phyloP scores from a whole-genome alignment of 345 rosid genomes.

The Gossypium rotundifolium region DNA sequence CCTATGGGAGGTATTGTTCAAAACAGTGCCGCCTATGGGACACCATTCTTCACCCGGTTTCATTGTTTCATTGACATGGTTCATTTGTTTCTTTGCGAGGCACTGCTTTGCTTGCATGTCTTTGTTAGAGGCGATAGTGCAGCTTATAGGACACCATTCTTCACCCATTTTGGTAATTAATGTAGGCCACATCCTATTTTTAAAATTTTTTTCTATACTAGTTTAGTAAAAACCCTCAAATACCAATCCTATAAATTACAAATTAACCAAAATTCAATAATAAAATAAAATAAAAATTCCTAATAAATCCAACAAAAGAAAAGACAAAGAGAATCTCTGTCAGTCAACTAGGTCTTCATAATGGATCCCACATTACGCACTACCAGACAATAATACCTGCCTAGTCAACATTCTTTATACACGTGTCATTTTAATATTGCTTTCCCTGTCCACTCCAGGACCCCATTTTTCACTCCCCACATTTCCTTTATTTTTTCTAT shows the following conservation, averaged over 20 bases:
- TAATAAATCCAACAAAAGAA: not conserved
- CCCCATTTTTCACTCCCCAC: constrained; percentile 6
- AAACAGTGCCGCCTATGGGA: no score
- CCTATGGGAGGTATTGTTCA: no score
- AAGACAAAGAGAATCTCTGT: constrained; percentile 23
- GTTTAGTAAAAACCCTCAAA: no score
- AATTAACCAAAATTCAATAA: not conserved
- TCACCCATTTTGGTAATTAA: no score
- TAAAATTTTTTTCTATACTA: no score
- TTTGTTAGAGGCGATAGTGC: no score
- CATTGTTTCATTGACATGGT: no score
- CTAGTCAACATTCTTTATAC: constrained; percentile 10
- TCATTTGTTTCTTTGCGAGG: no score
- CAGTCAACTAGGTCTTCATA: constrained; percentile 20
- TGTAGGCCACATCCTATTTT: no score
- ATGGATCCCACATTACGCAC: constrained; percentile 15
- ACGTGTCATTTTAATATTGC: constrained; percentile 19
- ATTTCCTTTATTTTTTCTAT: not conserved
- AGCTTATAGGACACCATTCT: no score
- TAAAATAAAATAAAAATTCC: not conserved
- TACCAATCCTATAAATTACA: not conserved
- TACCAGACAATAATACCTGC: constrained; percentile 16
- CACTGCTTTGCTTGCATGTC: no score
- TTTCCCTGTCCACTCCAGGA: constrained; percentile 17
- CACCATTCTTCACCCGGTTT: no score